Evolutionary conservation across 2,329 filamentous ascomycete genomes (phyloP).

Genomic region (Akanthomyces dipterigenus): DNA sequence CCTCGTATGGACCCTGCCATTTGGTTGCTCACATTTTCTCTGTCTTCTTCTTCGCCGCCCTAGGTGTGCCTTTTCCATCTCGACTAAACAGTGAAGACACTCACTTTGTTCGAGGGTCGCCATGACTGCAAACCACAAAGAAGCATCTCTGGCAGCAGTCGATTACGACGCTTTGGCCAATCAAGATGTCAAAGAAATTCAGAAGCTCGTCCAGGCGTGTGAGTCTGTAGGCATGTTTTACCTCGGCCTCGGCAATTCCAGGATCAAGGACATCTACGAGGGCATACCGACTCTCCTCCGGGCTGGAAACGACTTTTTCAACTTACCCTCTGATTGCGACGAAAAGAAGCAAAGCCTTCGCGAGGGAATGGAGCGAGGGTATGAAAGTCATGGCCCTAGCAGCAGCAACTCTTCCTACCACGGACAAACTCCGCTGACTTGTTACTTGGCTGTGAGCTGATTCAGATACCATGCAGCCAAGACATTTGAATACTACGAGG

Average conservation of each 20-base stretch:
- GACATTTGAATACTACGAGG: constrained; percentile 11
- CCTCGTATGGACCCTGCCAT: background rate
- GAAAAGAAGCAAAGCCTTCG: constrained; percentile 7
- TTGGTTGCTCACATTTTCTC: background rate
- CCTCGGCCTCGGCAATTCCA: background rate
- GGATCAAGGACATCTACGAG: background rate
- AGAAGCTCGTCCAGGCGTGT: constrained; percentile 6
- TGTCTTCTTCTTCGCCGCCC: background rate
- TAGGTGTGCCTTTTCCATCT: too few species aligned
- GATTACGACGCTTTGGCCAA: constrained; percentile 4
- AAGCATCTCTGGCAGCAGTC: background rate
- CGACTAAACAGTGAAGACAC: background rate
- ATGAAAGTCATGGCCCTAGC: too few species aligned
- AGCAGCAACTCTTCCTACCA: background rate
- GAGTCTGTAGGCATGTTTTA: constrained; percentile 5
- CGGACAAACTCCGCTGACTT: background rate
- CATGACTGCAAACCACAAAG: background rate
- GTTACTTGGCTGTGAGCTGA: background rate
- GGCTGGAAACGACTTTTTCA: background rate
- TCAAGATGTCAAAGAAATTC: background rate
- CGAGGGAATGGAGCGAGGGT: constrained; percentile 10
- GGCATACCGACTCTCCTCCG: background rate
- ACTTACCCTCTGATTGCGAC: background rate
- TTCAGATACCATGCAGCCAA: constrained; percentile 6
- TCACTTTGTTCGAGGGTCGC: too few species aligned